phyloP scores from a whole-genome alignment of 768 basidiomycete species.

The Russula virescens region DNA sequence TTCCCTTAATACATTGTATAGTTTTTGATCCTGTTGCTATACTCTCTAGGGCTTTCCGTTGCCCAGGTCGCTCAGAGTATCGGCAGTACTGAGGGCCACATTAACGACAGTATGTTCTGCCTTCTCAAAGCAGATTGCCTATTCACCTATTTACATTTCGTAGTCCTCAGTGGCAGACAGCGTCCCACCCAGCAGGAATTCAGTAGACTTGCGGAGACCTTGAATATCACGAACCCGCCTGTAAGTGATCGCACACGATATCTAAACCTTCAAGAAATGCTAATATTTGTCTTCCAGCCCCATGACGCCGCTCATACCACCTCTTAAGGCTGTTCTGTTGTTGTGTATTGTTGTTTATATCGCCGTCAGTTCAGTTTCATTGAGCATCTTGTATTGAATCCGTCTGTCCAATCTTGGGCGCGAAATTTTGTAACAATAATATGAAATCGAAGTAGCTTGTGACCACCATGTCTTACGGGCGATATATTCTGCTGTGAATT shows the following conservation, averaged over 20 bases:
- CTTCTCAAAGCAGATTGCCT: neutral
- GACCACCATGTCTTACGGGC: too few relatives aligned
- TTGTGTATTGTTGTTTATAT: neutral
- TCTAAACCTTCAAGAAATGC: neutral
- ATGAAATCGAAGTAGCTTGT: too few relatives aligned
- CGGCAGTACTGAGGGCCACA: constrained; percentile 40
- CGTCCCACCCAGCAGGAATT: constrained; percentile 48
- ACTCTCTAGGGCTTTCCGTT: constrained; percentile 42
- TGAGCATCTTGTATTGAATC: neutral
- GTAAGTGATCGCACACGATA: constrained; percentile 29
- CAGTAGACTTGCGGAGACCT: constrained; percentile 38
- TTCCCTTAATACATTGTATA: neutral
- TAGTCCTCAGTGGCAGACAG: constrained; percentile 44
- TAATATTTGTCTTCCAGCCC: constrained; percentile 25
- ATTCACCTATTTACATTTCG: neutral
- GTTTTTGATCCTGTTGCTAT: neutral
- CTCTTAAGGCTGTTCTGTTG: neutral
- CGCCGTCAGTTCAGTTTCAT: too few relatives aligned
- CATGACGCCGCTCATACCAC: constrained; percentile 31
- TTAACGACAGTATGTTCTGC: constrained; percentile 44
- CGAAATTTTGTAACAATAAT: too few relatives aligned
- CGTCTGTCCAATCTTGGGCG: too few relatives aligned
- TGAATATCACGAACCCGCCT: constrained; percentile 34
- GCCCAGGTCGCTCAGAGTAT: constrained; percentile 43
- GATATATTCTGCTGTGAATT: neutral